Evolutionary conservation across 257 asterid species (phyloP).

Genomic region (Voacanga thouarsii): DNA sequence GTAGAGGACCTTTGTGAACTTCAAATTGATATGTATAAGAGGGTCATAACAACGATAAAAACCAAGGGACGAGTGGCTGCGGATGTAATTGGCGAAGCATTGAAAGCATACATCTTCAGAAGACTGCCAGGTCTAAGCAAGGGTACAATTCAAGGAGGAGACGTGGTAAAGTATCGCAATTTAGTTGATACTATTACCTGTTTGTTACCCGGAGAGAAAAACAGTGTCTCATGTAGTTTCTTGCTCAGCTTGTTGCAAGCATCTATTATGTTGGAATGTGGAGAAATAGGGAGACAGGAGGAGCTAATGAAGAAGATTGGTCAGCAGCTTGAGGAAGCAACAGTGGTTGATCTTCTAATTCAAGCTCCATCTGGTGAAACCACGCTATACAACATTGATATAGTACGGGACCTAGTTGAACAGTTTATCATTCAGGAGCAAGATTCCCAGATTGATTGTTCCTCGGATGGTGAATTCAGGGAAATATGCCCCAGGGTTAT

Average conservation of each 20-base stretch:
- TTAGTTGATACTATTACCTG: slow-evolving; percentile 55
- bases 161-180: slow-evolving; percentile 44
- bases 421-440: slow-evolving; percentile 55
- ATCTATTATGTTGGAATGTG: slow-evolving; percentile 50
- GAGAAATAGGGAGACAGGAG: slow-evolving; percentile 44
- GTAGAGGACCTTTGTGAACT: slow-evolving; percentile 89
- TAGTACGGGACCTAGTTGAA: slow-evolving; percentile 58
- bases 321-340: slow-evolving; percentile 64
- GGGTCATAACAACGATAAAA: slow-evolving; percentile 51
- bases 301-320: slow-evolving; percentile 57
- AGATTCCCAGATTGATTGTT: slow-evolving; percentile 24
- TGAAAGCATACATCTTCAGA: slow-evolving; percentile 50
- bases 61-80: slow-evolving; percentile 55
- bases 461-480: slow-evolving; percentile 36
- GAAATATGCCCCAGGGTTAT: slow-evolving; percentile 35
- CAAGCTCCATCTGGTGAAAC: slow-evolving; percentile 52
- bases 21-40: slow-evolving; percentile 58
- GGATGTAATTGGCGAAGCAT: slow-evolving; percentile 67
- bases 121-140: slow-evolving; percentile 58
- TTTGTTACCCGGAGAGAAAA: slow-evolving; percentile 54
- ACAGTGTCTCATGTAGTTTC: slow-evolving; percentile 51
- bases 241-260: slow-evolving; percentile 63
- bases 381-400: slow-evolving; percentile 42
- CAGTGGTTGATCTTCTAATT: slow-evolving; percentile 50
- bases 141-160: slow-evolving; percentile 47